Evolutionary conservation across 148 eudicot species (phyloP).

Genomic region (Pharnaceum exiguum): DNA sequence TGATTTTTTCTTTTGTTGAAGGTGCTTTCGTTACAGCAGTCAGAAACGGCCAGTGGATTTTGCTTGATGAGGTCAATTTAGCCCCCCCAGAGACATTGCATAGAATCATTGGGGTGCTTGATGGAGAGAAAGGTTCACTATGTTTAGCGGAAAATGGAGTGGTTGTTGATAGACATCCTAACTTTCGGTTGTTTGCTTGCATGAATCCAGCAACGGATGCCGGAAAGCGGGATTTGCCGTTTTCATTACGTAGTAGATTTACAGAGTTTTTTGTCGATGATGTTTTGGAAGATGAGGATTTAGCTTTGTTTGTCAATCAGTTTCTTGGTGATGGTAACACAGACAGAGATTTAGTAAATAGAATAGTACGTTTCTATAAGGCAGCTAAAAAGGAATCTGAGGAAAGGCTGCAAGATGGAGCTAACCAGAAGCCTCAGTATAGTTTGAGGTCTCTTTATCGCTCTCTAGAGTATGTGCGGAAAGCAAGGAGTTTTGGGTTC

Average conservation of each 20-base stretch:
- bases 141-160: conserved; percentile 97
- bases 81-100: conserved; percentile 96
- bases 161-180: conserved; percentile 60
- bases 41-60: conserved; percentile 88
- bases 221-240: conserved; percentile 91
- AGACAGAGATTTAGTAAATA: conserved; percentile 35
- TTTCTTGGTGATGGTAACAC: conserved; percentile 46
- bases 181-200: conserved; percentile 92
- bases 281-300: conserved; percentile 72
- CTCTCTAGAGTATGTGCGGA: conserved; percentile 73
- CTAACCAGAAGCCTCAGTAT: conserved; percentile 96
- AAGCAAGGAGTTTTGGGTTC: conserved; percentile 48
- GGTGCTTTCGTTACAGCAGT: conserved; percentile 92
- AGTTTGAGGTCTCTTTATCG: conserved; percentile 95
- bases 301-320: conserved; percentile 57
- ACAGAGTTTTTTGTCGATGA: conserved; percentile 93
- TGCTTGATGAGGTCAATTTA: conserved; percentile 95
- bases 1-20: conserved; percentile 94
- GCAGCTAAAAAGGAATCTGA: conserved; percentile 82
- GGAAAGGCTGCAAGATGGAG: conserved; percentile 90
- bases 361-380: conserved; percentile 71
- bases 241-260: conserved; percentile 70
- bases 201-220: conserved; percentile 99
- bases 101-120: conserved; percentile 90
- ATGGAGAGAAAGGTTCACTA: conserved; percentile 81